Conservation (phyloP, 768 basidiomycete genomes). For the Suillus lakei region DNA sequence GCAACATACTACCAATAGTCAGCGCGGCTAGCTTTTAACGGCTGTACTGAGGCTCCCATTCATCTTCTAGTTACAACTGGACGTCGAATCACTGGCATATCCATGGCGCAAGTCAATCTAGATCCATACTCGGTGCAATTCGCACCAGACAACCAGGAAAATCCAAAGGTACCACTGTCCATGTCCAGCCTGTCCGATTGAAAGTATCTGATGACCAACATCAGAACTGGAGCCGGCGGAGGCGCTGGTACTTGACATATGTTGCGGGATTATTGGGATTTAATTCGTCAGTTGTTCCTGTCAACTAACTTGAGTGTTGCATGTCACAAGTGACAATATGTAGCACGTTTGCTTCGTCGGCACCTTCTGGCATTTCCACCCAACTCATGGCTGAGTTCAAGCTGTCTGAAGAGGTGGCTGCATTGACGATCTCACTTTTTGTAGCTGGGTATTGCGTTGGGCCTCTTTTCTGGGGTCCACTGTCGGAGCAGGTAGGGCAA, state of each 20-base stretch:
- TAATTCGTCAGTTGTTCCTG: background rate
- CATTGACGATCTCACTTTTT: background rate
- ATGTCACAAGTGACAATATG: background rate
- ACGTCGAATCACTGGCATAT: background rate
- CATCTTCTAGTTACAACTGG: no score
- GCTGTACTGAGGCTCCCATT: no score
- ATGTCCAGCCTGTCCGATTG: background rate
- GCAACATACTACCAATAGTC: no score
- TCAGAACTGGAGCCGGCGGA: background rate
- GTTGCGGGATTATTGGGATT: background rate
- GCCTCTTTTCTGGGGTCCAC: background rate
- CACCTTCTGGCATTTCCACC: background rate
- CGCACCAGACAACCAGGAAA: background rate
- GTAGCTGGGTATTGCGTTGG: background rate
- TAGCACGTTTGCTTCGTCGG: background rate
- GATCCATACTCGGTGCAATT: background rate
- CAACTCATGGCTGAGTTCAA: background rate
- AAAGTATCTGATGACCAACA: background rate
- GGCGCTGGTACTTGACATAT: background rate
- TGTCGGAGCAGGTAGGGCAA: background rate
- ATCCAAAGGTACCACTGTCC: background rate
- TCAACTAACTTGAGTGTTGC: background rate
- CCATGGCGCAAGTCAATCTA: background rate
- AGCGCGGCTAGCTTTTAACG: no score
- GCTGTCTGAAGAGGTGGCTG: background rate